A percentile compares a stretch with the other conserved stretches of the same genome.
Conservation (phyloP, 495 filamentous ascomycete genomes). For the Xylaria longipes region DNA sequence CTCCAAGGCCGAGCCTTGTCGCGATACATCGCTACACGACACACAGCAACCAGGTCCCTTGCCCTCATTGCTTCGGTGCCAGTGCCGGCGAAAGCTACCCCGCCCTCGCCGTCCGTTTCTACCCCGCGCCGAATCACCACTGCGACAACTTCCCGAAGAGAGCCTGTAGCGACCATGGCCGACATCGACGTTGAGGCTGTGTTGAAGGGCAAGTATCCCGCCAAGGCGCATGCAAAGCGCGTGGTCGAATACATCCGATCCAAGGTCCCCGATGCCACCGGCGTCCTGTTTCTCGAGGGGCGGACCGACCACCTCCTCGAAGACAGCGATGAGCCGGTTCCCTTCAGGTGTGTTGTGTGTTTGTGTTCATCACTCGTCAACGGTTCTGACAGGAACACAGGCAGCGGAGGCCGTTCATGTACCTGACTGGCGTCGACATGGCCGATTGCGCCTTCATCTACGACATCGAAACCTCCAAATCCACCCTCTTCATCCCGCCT, state of each 20-base stretch:
- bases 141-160: not conserved
- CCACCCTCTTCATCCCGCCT: slow-evolving; percentile 92
- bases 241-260: slow-evolving; percentile 77
- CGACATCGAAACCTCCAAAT: slow-evolving; percentile 70
- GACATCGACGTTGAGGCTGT: slow-evolving; percentile 47
- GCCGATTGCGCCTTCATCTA: slow-evolving; percentile 85
- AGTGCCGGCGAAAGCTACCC: slow-evolving; percentile 11
- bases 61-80: not conserved
- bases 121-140: slow-evolving; percentile 20
- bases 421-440: slow-evolving; percentile 85
- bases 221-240: slow-evolving; percentile 82
- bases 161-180: slow-evolving; percentile 25
- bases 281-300: slow-evolving; percentile 86
- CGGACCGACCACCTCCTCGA: slow-evolving; percentile 78
- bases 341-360: slow-evolving; percentile 67
- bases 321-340: slow-evolving; percentile 80
- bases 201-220: slow-evolving; percentile 84
- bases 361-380: not conserved
- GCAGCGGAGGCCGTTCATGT: slow-evolving; percentile 94
- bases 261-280: slow-evolving; percentile 63
- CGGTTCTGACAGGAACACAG: slow-evolving; percentile 43
- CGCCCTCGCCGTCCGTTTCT: slow-evolving; percentile 6
- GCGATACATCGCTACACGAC: not conserved
- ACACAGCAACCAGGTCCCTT: not conserved
- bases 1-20: not conserved